Evolutionary conservation across 768 basidiomycete species (phyloP), one percentile per base, ranked within the genome.

Genomic region (Mycena capillaripes): DNA sequence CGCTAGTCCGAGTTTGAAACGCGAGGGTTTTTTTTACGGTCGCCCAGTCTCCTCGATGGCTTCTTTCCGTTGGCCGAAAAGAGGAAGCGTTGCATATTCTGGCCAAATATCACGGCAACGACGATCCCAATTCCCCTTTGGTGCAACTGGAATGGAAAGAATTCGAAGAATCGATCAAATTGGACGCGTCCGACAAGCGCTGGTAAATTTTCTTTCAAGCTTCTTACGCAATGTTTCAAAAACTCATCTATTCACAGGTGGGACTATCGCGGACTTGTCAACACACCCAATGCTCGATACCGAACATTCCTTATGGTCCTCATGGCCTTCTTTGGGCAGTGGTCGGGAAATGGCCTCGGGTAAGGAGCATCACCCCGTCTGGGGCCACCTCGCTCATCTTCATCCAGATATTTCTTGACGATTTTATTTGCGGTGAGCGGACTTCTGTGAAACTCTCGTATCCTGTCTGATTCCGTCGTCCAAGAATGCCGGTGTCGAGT

Each of bases 171-270:
- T 70, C 78, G 29, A 84, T 85, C 57, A 67, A 78, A 36, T 58
- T 80, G 21, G 79, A 83, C 61, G 85, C 83, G 32, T 80, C 83
- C 19, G 85, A 87, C 76, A 86, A 87, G 78, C 75, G 82, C 52
- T 85, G 84, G 84, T 83, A 78, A 74, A 79, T 65, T n/a, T 4
- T 16, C 29, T 38, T 27, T 1, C 50, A n/a, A n/a, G n/a, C 29
- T 27, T 14, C 4, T 10, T 62, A n/a, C 3, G 1, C 9, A 36
- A 27, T 40, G 23, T 10, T 34, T 46, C 48, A 2, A 62, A 36
- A n/a, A 6, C 34, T 6, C 12, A 17, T 21, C 7, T n/a, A 21
- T 55, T 21, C 9, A 12, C 17, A 78, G 77, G 77, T 79, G 78
- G 78, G 78, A 87, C 72, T 86, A 84, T 75, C 76, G 74, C 9